Evolutionary conservation across 495 filamentous ascomycete genomes (phyloP), one percentile per base, ranked within the genome.

Genomic region (Trichoderma gamsii): DNA sequence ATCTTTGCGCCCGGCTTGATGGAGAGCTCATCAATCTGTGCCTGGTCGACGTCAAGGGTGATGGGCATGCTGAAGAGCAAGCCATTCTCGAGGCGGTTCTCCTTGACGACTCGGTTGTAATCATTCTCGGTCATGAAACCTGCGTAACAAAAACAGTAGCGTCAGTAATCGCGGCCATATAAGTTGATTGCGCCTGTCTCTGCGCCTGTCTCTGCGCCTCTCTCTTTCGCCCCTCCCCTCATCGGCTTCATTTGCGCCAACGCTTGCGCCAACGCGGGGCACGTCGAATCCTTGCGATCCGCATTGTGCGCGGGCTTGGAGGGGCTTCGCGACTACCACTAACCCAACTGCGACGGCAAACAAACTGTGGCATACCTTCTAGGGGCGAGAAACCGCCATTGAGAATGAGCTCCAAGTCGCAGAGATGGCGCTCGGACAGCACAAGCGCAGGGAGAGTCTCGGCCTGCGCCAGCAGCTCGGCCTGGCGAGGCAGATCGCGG

Each of bases 51-150:
- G 78, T 99, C 95, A 68, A 99, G 88, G 71, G 91, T 95, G 74
- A 99, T 98, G 68, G 95, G 95, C 80, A 99, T 99, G 79, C 88
- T 91, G 82, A 98, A 99, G 74, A 99, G 88, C 76, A 88, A 89
- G 75, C 96, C 96, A 80, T 93, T 88, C 67, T 88, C 88, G 66
- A 98, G 87, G 68, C 95, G 90, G 78, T 88, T 85, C 64, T 95
- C 86, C 75, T 88, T 87, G 70, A 97, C 93, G 72, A 99, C 96
- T 69, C 95, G 96, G 81, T 96, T 88, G 81, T 97, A 99, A 78
- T 99, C 94, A 78, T 90, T 88, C 84, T 98, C 87, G 78, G 87
- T 97, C 91, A 99, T 91, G 82, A 99, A 99, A 74, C 93, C 92
- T 97, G 74, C 69, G 70, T 72, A 69, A 25, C 15, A 29, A 27